Base-by-base conservation (phyloP, 148 eudicot species). In the Bassia scoparia region DNA sequence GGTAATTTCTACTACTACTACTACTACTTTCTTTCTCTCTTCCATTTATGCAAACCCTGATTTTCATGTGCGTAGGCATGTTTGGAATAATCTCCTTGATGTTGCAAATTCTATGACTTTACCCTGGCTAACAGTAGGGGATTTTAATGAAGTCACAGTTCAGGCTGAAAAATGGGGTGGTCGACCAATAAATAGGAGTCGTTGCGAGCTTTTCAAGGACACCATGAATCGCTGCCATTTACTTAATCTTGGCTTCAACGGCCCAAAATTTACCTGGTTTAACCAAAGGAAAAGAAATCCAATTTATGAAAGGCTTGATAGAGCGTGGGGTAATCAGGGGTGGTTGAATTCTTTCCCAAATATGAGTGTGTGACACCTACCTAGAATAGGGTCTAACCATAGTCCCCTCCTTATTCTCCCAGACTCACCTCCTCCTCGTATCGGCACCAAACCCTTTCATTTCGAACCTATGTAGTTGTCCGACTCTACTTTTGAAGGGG, bases 401-500 rank as follows among this genome's bases (percentile, higher is more conserved):
- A 0, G 3, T 2, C 61, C 33, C 2, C 2, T 58, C 2, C 17
- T 58, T 1, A 13, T 26, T 1, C 17, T 0, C 0, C 14, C 12
- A 0, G 16, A 26, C 6, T 2, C 33, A 16, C 17, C 31, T 0
- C 5, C 31, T 3, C 4, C 20, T 1, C 18, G 33, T 26, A 0
- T 12, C 0, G 61, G 61, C 0, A 2, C 11, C 0, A 58, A 58
- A 58, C 61, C 61, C 5, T 58, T 58, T 2, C 20, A 18, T 2
- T 26, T 58, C 14, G 61, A 58, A 13, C 61, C 61, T 11, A 58
- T 58, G 61, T 58, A 34, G 61, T 0, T 27, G 0, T 3, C 1
- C 0, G 5, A 13, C 5, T 18, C 17, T 0, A 0, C 0, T 18
- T 12, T 58, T 3, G 16, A 10, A 0, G 3, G 8, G 2, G 12